Evolutionary conservation across 306 rosid species (phyloP).

Genomic region (Mucuna pruriens): DNA sequence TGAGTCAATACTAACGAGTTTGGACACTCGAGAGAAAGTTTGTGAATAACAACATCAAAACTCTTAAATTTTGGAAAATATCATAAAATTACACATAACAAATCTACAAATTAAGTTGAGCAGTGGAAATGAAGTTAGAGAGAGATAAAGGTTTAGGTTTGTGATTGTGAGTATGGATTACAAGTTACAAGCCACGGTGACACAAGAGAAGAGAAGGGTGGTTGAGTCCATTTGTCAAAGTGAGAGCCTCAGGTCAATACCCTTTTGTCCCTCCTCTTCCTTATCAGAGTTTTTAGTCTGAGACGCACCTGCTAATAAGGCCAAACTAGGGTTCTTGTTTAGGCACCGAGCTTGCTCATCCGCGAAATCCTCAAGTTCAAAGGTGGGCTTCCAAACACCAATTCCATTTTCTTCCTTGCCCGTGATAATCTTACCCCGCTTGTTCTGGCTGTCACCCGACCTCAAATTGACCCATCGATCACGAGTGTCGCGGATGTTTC

Average conservation of each 20-base stretch:
- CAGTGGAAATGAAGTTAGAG: too few species aligned
- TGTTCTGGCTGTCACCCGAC: not conserved
- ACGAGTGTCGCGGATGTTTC: constrained; percentile 59
- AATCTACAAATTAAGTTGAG: too few species aligned
- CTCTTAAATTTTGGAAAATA: too few species aligned
- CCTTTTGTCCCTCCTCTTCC: constrained; percentile 28
- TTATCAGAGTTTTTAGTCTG: not conserved
- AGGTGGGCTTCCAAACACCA: constrained; percentile 59
- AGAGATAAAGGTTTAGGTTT: too few species aligned
- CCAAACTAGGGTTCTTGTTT: not conserved
- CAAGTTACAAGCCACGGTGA: too few species aligned
- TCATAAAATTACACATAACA: too few species aligned
- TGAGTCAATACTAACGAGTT: too few species aligned
- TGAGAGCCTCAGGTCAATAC: constrained; percentile 53
- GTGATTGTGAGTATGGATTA: too few species aligned
- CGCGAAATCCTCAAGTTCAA: constrained; percentile 55
- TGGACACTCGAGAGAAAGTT: too few species aligned
- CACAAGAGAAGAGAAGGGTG: not conserved
- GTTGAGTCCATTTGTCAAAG: constrained; percentile 38
- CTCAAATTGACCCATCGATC: constrained; percentile 40
- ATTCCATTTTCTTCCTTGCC: constrained; percentile 23
- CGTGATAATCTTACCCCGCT: not conserved
- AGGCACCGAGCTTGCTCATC: constrained; percentile 27
- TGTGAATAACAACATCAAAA: too few species aligned
- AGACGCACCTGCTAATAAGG: not conserved